These are phyloP conservation scores for Lophiostoma macrostomum DNA, from an alignment of 495 filamentous ascomycete species.

Conservation along the genomic window DNA sequence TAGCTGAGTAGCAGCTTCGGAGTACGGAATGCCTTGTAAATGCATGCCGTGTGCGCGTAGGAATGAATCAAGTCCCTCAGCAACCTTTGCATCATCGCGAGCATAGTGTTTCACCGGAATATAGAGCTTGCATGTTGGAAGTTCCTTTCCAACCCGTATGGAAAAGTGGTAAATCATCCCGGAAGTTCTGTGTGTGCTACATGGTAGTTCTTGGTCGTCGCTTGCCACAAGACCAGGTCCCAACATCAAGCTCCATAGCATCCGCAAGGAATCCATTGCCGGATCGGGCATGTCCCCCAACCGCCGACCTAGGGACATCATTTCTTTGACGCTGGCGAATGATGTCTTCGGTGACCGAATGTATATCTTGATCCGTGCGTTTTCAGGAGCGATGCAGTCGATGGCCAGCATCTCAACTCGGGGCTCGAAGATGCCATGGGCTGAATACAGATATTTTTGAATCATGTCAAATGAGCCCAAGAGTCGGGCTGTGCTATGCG, in stretches of 20 bases:
- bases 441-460: slow-evolving; percentile 5
- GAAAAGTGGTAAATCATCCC: slow-evolving; percentile 45
- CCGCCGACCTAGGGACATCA: slow-evolving; percentile 38
- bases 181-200: slow-evolving; percentile 36
- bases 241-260: slow-evolving; percentile 4
- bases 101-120: slow-evolving; percentile 40
- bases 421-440: slow-evolving; percentile 12
- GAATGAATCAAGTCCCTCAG: background rate
- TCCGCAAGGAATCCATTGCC: slow-evolving; percentile 8
- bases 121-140: slow-evolving; percentile 41
- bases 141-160: slow-evolving; percentile 26
- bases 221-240: slow-evolving; percentile 5
- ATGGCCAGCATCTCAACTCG: slow-evolving; percentile 39
- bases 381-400: slow-evolving; percentile 35
- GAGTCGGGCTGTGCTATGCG: no score
- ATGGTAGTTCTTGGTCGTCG: slow-evolving; percentile 20
- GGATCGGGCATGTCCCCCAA: slow-evolving; percentile 18
- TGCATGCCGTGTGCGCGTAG: background rate
- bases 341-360: slow-evolving; percentile 33
- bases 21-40: no score
- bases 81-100: slow-evolving; percentile 22
- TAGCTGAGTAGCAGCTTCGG: no score
- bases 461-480: slow-evolving; percentile 8
- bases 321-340: slow-evolving; percentile 36
- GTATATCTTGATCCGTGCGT: slow-evolving; percentile 44